A percentile compares a stretch with the other conserved stretches of the same genome.
phyloP scores from a whole-genome alignment of 1,284 basidiomycete species.

The Pterulicium gracile region DNA sequence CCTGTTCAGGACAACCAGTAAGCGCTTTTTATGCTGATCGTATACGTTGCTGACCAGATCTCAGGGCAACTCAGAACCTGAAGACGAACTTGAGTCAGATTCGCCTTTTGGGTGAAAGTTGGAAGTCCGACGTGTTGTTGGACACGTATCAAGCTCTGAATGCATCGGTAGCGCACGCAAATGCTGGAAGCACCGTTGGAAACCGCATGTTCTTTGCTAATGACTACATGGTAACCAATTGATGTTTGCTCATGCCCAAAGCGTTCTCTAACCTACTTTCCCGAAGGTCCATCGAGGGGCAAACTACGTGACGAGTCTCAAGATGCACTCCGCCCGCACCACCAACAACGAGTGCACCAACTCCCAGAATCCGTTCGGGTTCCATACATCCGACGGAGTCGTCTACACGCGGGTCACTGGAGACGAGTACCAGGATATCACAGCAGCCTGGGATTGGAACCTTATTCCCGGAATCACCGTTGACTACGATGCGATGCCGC shows the following conservation, averaged over 20 bases:
- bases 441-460: not conserved
- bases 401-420: slow-evolving; percentile 36
- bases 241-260: not conserved
- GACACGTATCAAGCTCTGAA: slow-evolving; percentile 17
- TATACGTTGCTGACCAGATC: not conserved
- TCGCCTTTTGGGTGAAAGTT: slow-evolving; percentile 25
- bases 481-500: slow-evolving; percentile 26
- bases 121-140: slow-evolving; percentile 22
- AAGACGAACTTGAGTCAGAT: slow-evolving; percentile 30
- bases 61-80: slow-evolving; percentile 29
- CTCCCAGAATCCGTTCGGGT: slow-evolving; percentile 32
- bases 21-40: slow-evolving; percentile 8
- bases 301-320: slow-evolving; percentile 32
- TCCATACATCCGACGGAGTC: slow-evolving; percentile 37
- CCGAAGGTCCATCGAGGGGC: slow-evolving; percentile 30
- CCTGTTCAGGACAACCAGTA: slow-evolving; percentile 32
- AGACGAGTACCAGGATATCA: slow-evolving; percentile 40
- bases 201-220: slow-evolving; percentile 36
- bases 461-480: slow-evolving; percentile 40
- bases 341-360: slow-evolving; percentile 36
- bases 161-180: slow-evolving; percentile 23
- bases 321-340: slow-evolving; percentile 36
- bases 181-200: slow-evolving; percentile 27
- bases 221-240: slow-evolving; percentile 34
- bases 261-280: slow-evolving; percentile 15